Evolutionary conservation across 805 yeast genomes (phyloP).

Genomic region (Metschnikowia proteae): DNA sequence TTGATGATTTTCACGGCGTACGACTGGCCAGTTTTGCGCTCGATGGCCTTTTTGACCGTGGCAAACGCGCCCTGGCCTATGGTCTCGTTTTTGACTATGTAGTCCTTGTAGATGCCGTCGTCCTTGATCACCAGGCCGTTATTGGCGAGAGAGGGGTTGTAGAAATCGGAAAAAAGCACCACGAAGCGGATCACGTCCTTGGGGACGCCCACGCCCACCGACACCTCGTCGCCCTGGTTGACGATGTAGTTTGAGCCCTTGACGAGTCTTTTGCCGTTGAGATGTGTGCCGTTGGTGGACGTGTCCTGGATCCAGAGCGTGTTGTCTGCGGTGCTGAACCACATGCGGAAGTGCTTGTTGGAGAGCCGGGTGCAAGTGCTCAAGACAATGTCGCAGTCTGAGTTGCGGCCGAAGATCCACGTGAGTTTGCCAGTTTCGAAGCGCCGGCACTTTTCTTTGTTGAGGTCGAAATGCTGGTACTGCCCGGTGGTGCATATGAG

Average conservation of each 20-base stretch:
- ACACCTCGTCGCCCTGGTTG: slow-evolving; percentile 89
- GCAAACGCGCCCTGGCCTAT: slow-evolving; percentile 99
- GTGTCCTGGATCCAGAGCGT: slow-evolving; percentile 64
- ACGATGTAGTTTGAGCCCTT: slow-evolving; percentile 77
- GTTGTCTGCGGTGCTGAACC: slow-evolving; percentile 58
- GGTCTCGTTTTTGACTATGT: slow-evolving; percentile 74
- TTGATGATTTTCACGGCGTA: slow-evolving; percentile 90
- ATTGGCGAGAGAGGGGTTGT: slow-evolving; percentile 29
- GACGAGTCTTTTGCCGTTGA: slow-evolving; percentile 69
- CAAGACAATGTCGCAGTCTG: slow-evolving; percentile 59
- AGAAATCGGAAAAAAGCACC: slow-evolving; percentile 44
- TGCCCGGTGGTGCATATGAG: slow-evolving; percentile 60
- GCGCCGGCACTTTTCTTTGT: slow-evolving; percentile 23
- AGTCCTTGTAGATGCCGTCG: slow-evolving; percentile 64
- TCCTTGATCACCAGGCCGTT: slow-evolving; percentile 33
- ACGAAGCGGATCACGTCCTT: slow-evolving; percentile 58
- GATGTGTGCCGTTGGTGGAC: slow-evolving; percentile 90
- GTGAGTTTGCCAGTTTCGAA: slow-evolving; percentile 24
- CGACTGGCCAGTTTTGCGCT: slow-evolving; percentile 77
- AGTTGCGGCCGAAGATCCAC: slow-evolving; percentile 78
- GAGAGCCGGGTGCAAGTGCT: slow-evolving; percentile 62
- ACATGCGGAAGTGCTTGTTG: slow-evolving; percentile 66
- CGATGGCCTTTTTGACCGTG: slow-evolving; percentile 86
- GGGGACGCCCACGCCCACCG: slow-evolving; percentile 83
- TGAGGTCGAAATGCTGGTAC: slow-evolving; percentile 45